Evolutionary conservation across 2,329 filamentous ascomycete genomes (phyloP).

Genomic region (Penicillium sp.): DNA sequence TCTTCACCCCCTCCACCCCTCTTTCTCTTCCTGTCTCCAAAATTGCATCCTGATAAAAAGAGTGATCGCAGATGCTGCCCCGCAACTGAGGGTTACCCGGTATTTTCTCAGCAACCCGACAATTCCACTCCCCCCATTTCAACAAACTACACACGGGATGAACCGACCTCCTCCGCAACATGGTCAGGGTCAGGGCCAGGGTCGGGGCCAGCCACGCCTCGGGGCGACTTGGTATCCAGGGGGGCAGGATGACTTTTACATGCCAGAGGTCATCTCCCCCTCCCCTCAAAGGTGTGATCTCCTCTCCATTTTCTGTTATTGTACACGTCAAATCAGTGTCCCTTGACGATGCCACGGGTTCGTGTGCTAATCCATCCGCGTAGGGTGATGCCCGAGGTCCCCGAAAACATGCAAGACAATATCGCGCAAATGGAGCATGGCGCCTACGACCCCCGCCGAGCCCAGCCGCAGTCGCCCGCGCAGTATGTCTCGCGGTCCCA

Average conservation of each 20-base stretch:
- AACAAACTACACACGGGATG: conserved; percentile 29
- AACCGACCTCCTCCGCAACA: conserved; percentile 34
- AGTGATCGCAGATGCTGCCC: conserved; percentile 9
- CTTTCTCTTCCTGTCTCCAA: not conserved
- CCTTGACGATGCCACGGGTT: conserved; percentile 24
- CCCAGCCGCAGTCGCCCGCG: conserved; percentile 32
- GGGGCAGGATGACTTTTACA: conserved; percentile 69
- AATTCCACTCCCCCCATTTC: conserved; percentile 3
- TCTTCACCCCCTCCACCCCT: not conserved
- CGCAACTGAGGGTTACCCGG: conserved; percentile 8
- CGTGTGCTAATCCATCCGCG: conserved; percentile 30
- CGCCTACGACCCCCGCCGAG: conserved; percentile 57
- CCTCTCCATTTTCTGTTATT: conserved; percentile 3
- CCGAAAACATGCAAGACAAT: conserved; percentile 94
- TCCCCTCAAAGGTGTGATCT: conserved; percentile 66
- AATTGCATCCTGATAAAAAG: not conserved
- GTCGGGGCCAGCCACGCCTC: conserved; percentile 47
- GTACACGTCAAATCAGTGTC: conserved; percentile 2
- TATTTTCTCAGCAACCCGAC: conserved; percentile 2
- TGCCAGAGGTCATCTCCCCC: conserved; percentile 70
- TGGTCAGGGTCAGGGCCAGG: conserved; percentile 13
- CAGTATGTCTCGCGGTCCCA: conserved; percentile 36
- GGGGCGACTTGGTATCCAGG: conserved; percentile 71
- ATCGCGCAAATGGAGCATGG: conserved; percentile 88
- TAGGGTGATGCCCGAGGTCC: conserved; percentile 93